Base-by-base conservation (phyloP, 352 stramenopile species). In the Globisporangium middletonii region DNA sequence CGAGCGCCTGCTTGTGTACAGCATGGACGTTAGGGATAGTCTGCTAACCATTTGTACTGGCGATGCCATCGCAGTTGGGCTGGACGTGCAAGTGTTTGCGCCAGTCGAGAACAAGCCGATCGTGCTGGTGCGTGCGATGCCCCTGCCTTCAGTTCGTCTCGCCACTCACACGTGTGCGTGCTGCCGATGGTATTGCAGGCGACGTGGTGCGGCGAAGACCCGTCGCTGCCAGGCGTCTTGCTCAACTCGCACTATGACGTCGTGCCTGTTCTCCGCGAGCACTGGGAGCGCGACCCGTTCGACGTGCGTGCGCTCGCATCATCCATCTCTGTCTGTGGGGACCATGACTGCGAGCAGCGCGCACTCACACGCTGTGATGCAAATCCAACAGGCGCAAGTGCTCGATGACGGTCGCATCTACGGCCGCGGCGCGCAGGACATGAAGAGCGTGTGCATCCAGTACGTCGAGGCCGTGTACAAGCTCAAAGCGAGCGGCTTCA, bases 181-280 rank as follows among this genome's bases (percentile, higher is more conserved):
- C 18, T 48, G 41, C 16, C 41, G 38, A 23, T 30, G 42, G 7
- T 49, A 43, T 15, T 57, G 16, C 44, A 80, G 72, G 68, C 71
- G 3, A 79, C 79, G 46, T 97, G 92, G 86, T 69, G 71, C 28
- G 94, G 94, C 30, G 67, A 76, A 30, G 70, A 98, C 62, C 63
- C 83, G 12, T 66, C 71, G 49, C 73, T 98, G 27, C 89, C 91
- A 2, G 63, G 82, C 0, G 65, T 98, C 27, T 59, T 98, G 5
- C 73, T 98, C 33, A 98, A 98, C 71, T 94, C 79, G 33, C 94
- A 98, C 67, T 98, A 98, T 67, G 94, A 98, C 71, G 94, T 98
- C n/a, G 94, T 98, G 8, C 94, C 94, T 0, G 89, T 79, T 15
- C 80, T 92, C 49, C 35, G 67, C 3, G 75, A 93, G 42, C 65